Conservation (phyloP, 768 basidiomycete genomes). For the Pisolithus microcarpus region DNA sequence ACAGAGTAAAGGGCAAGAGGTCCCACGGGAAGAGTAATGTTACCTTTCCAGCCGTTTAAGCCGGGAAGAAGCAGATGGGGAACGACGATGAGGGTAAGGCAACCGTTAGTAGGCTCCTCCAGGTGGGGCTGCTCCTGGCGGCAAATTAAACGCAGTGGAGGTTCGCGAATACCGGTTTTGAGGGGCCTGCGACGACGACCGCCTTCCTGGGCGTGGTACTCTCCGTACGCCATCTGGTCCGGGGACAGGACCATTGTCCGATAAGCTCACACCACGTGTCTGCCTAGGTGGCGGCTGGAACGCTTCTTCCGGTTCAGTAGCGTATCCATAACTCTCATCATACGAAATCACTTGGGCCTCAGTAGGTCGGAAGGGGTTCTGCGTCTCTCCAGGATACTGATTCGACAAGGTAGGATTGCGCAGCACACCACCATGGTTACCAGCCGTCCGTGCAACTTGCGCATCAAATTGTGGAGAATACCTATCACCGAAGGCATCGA, state of each 20-base stretch:
- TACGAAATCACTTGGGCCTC: constrained; percentile 36
- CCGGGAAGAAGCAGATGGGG: background rate
- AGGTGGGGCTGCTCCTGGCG: constrained; percentile 70
- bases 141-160: constrained; percentile 43
- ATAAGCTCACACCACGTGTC: constrained; percentile 66
- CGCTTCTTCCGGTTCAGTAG: constrained; percentile 32
- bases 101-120: constrained; percentile 3
- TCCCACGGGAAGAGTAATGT: background rate
- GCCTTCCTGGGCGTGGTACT: constrained; percentile 55
- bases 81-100: background rate
- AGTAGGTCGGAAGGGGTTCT: constrained; percentile 52
- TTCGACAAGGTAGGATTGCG: constrained; percentile 32
- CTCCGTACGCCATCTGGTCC: constrained; percentile 72
- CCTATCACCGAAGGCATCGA: constrained; percentile 18
- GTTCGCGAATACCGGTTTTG: constrained; percentile 70
- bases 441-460: constrained; percentile 34
- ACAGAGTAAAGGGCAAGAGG: background rate
- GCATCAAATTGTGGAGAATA: constrained; percentile 31
- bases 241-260: constrained; percentile 80
- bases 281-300: constrained; percentile 10
- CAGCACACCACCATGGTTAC: constrained; percentile 31
- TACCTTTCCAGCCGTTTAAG: background rate
- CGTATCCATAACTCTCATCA: constrained; percentile 30
- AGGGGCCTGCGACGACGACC: constrained; percentile 53
- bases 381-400: constrained; percentile 40